Base-by-base conservation (phyloP, 164 flowering plant species). In the Aristolochia californica region DNA sequence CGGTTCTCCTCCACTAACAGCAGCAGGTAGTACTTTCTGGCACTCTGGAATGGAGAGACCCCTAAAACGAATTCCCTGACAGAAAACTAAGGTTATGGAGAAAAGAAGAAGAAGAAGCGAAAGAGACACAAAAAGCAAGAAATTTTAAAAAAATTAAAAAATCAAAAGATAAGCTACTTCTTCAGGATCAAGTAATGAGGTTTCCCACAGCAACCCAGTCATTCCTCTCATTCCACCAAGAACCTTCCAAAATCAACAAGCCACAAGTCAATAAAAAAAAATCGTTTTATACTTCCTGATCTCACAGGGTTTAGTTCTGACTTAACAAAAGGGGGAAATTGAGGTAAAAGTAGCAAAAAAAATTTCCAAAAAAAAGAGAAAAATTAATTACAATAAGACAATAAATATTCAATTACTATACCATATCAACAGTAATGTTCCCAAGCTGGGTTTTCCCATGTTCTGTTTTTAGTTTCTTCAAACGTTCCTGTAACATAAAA, bases 191-290 rank as follows among this genome's bases (percentile, higher is more conserved):
- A 93, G 97, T 55, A 87, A 76, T 40, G 99, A 93, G 47, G 96
- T 83, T 70, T 89, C 96, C 97, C 97, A 93, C 14, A 93, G 75
- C 58, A 93, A 61, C 40, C 96, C 96, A 44, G 85, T 83, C 96
- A 93, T 89, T 76, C 99, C 99, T 70, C 99, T 84, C 99, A 93
- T 93, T 27, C 99, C 97, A 63, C 99, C 97, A 68, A 93, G 71
- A 34, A 66, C 76, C 76, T 73, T 22, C 48, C 48, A 59, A 56
- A 62, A 22, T 26, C 1, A 40, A 13, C 30, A 34, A 34, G 7
- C 10, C 9, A 34, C 5, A 34, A 34, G 40, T 34, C 40, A 34
- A 34, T 34, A 7, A 5, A 34, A 34, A 34, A 34, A 28, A 28
- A n/a, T n/a, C 7, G 7, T 2, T 7, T 28, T 28, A 28, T 28